Base-by-base conservation (phyloP, 495 filamentous ascomycete species). In the Immersiella caudata region DNA sequence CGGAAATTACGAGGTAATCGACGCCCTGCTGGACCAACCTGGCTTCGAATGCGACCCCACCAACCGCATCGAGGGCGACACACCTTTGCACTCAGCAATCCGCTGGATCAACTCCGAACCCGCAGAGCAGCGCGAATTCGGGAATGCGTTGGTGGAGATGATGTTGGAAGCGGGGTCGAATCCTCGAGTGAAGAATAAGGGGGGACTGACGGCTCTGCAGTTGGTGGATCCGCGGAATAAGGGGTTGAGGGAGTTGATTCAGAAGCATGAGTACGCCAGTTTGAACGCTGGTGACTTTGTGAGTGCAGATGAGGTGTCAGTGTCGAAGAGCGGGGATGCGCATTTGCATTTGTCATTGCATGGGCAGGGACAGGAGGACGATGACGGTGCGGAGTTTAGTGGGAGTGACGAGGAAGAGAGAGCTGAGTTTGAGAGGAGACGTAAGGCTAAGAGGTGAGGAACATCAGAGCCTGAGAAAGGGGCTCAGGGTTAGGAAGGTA, bases 31-130 rank as follows among this genome's bases (percentile, higher is more conserved):
- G 66, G 96, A 99, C 83, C 93, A 97, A 76, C 89, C 93, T 65
- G 92, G 87, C 64, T 90, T 99, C 77, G 95, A 99, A 83, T 96
- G 95, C 76, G 95, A 99, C 83, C 92, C 92, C 6, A 69, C 91
- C 63, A 92, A 90, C 75, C 88, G 89, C 29, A 68, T 87, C 73
- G 95, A 98, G 68, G 86, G 87, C 65, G 93, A 98, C 79, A 97
- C 93, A 1, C 94, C 94, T 8, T 84, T 99, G 40, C 95, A 99
- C 83, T 86, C 86, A 72, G 93, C 93, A 18, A 90, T 99, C 46
- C 87, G 91, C 33, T 97, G 88, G 79, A 88, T 92, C 76, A 97
- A 94, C 79, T 79, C 83, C 50, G 80, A 85, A 67, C 81, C 82
- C 6, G 56, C 74, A 4, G 86, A 83, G 29, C 88, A 91, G 72